Evolutionary conservation across 1,284 basidiomycete species (phyloP).

Genomic region (Retiboletus flavoniger): DNA sequence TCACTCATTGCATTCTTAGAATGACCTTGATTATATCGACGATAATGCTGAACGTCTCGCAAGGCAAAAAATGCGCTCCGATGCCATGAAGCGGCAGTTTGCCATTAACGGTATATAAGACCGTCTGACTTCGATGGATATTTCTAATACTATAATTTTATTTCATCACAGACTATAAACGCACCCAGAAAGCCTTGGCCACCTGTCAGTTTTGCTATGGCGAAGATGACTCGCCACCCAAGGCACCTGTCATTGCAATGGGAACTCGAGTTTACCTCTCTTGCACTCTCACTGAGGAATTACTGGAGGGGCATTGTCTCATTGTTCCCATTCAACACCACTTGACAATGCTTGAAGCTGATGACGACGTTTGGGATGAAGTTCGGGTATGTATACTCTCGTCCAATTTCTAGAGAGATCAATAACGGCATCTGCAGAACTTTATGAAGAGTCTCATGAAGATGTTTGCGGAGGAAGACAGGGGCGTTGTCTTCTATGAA

Average conservation of each 20-base stretch:
- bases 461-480: slow-evolving; percentile 87
- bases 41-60: slow-evolving; percentile 94
- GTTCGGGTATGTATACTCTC: slow-evolving; percentile 59
- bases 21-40: slow-evolving; percentile 92
- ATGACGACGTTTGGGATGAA: slow-evolving; percentile 99
- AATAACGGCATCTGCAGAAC: slow-evolving; percentile 57
- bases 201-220: slow-evolving; percentile 86
- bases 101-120: slow-evolving; percentile 80
- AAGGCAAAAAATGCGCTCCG: slow-evolving; percentile 90
- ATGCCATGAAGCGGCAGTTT: slow-evolving; percentile 95
- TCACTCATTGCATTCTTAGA: slow-evolving; percentile 40
- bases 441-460: slow-evolving; percentile 99
- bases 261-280: slow-evolving; percentile 89
- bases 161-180: slow-evolving; percentile 76
- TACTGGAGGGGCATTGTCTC: slow-evolving; percentile 86
- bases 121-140: slow-evolving; percentile 1
- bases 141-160: neutral
- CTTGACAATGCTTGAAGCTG: slow-evolving; percentile 86
- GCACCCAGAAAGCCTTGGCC: slow-evolving; percentile 88
- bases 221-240: slow-evolving; percentile 83
- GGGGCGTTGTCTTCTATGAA: slow-evolving; percentile 92
- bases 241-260: slow-evolving; percentile 84
- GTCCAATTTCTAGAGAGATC: neutral
- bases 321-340: slow-evolving; percentile 97
- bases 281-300: slow-evolving; percentile 82